phyloP scores from a whole-genome alignment of 169 alveolate species.

The Cryptosporidium meleagridis region DNA sequence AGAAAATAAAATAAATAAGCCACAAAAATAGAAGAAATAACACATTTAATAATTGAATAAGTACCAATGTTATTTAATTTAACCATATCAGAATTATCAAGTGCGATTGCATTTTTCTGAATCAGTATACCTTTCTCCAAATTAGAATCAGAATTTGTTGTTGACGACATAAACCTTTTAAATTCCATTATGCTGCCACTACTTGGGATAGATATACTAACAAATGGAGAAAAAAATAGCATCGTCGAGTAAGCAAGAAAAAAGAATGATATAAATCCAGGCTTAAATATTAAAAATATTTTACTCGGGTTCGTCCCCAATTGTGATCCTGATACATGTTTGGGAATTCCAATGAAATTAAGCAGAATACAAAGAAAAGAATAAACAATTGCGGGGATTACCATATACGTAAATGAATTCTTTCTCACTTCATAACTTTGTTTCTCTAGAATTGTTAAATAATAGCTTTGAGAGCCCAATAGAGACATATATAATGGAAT shows the following conservation, averaged over 20 bases:
- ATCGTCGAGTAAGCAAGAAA: not conserved
- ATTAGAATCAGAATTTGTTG: not conserved
- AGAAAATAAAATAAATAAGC: not conserved
- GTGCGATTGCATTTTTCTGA: not conserved
- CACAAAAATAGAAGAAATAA: not conserved
- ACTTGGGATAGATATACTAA: not conserved
- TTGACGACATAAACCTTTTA: not conserved
- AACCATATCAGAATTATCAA: not conserved
- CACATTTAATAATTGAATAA: not conserved
- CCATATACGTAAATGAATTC: not conserved
- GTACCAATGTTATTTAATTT: not conserved
- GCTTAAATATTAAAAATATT: not conserved
- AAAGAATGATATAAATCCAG: not conserved
- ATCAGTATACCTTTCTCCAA: not conserved
- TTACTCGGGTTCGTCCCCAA: not conserved
- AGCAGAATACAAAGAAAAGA: not conserved
- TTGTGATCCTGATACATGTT: not conserved
- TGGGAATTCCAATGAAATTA: not conserved
- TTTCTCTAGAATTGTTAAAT: not conserved
- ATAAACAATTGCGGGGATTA: not conserved
- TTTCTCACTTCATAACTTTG: not conserved
- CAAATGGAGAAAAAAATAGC: constrained; percentile 8
- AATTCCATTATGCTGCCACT: not conserved
- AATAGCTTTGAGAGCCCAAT: constrained; percentile 14
- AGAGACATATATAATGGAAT: not conserved